Evolutionary conservation across 441 rosid species (phyloP).

Genomic region (Daphne laureola): DNA sequence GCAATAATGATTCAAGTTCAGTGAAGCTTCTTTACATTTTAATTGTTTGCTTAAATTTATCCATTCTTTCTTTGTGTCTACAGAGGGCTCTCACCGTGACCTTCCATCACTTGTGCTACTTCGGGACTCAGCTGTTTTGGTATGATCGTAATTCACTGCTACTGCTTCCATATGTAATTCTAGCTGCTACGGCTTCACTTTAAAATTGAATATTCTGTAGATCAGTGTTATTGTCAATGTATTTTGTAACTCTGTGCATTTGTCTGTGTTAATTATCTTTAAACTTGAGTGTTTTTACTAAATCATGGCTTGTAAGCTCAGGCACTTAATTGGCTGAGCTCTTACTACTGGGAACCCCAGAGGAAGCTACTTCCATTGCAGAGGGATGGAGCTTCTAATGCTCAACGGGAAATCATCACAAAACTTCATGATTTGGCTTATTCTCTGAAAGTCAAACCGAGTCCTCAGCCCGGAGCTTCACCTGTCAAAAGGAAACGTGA

Average conservation of each 20-base stretch:
- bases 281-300: too few species aligned
- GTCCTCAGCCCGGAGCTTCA: constrained; percentile 32
- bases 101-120: constrained; percentile 70
- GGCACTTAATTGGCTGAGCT: constrained; percentile 90
- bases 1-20: too few species aligned
- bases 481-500: constrained; percentile 37
- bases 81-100: constrained; percentile 92
- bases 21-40: too few species aligned
- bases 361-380: constrained; percentile 42
- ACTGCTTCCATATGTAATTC: constrained; percentile 3
- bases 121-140: constrained; percentile 74
- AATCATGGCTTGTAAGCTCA: constrained; percentile 25
- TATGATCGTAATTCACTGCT: constrained; percentile 15
- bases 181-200: too few species aligned
- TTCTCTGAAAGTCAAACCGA: constrained; percentile 36
- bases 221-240: too few species aligned
- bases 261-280: too few species aligned
- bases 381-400: constrained; percentile 40
- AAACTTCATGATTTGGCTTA: constrained; percentile 49
- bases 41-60: background rate
- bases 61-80: constrained; percentile 17
- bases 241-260: too few species aligned
- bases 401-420: constrained; percentile 54
- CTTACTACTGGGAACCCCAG: constrained; percentile 84
- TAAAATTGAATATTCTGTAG: too few species aligned